Evolutionary conservation across 331 rosid species (phyloP).

Genomic region (Quercus tomentella): DNA sequence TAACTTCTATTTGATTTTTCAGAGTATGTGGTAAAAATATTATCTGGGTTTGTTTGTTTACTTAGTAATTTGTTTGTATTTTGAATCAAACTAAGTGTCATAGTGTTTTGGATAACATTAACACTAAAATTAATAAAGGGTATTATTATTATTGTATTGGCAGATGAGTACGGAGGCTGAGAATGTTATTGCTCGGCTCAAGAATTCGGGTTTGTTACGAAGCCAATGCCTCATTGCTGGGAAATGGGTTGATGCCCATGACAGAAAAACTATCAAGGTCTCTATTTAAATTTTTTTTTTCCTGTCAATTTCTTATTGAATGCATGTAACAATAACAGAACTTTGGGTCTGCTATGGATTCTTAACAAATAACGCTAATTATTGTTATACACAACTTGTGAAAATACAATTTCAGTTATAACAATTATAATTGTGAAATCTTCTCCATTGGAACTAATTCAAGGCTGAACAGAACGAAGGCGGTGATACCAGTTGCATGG

Average conservation of each 20-base stretch:
- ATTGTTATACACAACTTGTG: not conserved
- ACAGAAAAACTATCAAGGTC: constrained; percentile 79
- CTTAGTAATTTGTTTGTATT: no score
- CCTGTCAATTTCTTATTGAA: not conserved
- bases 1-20: no score
- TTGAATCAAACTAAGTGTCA: no score
- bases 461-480: no score
- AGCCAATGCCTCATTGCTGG: constrained; percentile 93
- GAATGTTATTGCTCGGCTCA: constrained; percentile 56
- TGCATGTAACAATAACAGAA: not conserved
- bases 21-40: no score
- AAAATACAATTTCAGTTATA: no score
- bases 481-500: no score
- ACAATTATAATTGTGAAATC: no score
- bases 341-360: not conserved
- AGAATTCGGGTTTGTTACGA: constrained; percentile 60
- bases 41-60: no score
- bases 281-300: not conserved
- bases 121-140: not conserved
- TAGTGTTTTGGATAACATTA: no score
- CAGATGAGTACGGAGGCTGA: constrained; percentile 65
- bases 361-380: not conserved
- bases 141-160: constrained; percentile 15
- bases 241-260: constrained; percentile 87
- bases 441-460: no score